These are phyloP conservation scores for Penicillium freii DNA, from an alignment of 2,329 filamentous ascomycete species.

Conservation along the genomic window DNA sequence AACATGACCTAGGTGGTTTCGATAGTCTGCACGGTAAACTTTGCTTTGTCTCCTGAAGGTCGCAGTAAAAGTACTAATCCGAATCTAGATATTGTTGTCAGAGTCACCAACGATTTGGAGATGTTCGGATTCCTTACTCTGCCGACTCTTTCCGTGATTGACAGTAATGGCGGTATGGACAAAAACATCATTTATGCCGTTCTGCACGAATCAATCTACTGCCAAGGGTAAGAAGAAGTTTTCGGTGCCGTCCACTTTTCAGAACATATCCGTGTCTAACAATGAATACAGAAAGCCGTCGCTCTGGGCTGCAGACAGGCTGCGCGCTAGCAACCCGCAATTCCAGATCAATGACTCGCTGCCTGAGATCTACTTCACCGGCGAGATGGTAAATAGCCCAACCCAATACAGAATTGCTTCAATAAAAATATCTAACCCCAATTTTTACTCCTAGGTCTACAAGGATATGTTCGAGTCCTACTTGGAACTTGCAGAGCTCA, in stretches of 20 bases:
- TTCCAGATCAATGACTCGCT: constrained; percentile 48
- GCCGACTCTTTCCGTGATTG: constrained; percentile 67
- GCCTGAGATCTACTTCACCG: constrained; percentile 72
- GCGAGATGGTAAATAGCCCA: constrained; percentile 67
- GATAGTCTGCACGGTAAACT: constrained; percentile 65
- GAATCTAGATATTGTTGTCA: constrained; percentile 60
- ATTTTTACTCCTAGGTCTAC: constrained; percentile 55
- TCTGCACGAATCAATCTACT: constrained; percentile 86
- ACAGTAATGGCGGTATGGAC: constrained; percentile 68
- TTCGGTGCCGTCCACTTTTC: background rate
- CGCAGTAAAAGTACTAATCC: background rate
- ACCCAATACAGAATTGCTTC: background rate
- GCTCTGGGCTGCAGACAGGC: constrained; percentile 68
- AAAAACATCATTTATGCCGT: constrained; percentile 78
- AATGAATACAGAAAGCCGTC: constrained; percentile 53
- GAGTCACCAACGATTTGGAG: constrained; percentile 69
- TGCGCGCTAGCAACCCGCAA: constrained; percentile 37
- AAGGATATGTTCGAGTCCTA: constrained; percentile 81
- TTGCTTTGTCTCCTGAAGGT: background rate
- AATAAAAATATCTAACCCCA: background rate
- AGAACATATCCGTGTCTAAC: constrained; percentile 3
- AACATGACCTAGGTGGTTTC: constrained; percentile 56
- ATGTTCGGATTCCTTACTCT: constrained; percentile 73
- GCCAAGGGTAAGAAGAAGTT: constrained; percentile 54
- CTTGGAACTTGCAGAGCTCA: constrained; percentile 68